Conservation (phyloP, 768 basidiomycete species). For the Podaxis sp. region DNA sequence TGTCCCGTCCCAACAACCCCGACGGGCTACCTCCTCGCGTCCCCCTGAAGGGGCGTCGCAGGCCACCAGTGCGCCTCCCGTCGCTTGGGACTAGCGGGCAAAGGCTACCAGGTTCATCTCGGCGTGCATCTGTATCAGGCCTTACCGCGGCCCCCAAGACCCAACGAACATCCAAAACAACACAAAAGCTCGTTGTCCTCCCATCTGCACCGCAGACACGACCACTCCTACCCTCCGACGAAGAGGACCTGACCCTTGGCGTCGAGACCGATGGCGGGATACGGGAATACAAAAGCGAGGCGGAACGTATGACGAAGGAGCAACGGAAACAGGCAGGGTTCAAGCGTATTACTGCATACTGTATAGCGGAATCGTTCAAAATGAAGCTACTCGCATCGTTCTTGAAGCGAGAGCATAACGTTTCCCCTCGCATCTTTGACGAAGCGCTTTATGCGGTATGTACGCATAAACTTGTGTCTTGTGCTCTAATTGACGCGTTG, state of each 20-base stretch:
- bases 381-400: slow-evolving; percentile 84
- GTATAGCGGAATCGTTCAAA: slow-evolving; percentile 79
- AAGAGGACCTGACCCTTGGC: slow-evolving; percentile 9
- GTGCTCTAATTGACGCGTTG: slow-evolving; percentile 8
- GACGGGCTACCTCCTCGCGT: not conserved
- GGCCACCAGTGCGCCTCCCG: slow-evolving; percentile 6
- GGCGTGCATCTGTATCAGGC: slow-evolving; percentile 8
- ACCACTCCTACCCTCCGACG: slow-evolving; percentile 38
- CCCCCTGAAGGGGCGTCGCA: not conserved
- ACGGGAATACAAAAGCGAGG: slow-evolving; percentile 78
- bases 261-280: slow-evolving; percentile 46
- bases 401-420: slow-evolving; percentile 92
- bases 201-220: slow-evolving; percentile 89
- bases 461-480: slow-evolving; percentile 18
- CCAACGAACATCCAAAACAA: slow-evolving; percentile 86
- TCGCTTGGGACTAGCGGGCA: slow-evolving; percentile 8
- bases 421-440: slow-evolving; percentile 81
- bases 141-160: slow-evolving; percentile 38
- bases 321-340: slow-evolving; percentile 81
- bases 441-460: slow-evolving; percentile 91
- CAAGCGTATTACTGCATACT: slow-evolving; percentile 86
- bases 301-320: slow-evolving; percentile 85
- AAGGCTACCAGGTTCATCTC: not conserved
- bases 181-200: slow-evolving; percentile 86
- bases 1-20: not conserved